Percentiles rank a stretch among this genome's conserved stretches.
These are phyloP conservation scores for Naganishia liquefaciens DNA, from an alignment of 1,284 basidiomycete genomes.

Conservation along the genomic window DNA sequence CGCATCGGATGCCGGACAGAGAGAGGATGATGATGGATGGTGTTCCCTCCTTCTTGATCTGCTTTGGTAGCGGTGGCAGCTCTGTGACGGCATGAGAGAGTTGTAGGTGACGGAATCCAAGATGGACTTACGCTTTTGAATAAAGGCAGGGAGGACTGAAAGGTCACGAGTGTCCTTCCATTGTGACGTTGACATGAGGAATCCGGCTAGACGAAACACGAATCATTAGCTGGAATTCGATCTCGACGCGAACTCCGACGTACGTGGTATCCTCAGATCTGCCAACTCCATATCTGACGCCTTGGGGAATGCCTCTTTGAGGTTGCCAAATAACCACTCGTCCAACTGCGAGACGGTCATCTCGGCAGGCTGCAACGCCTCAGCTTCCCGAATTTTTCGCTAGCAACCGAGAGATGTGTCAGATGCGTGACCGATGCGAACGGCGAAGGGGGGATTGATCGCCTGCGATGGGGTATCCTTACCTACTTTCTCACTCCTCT, in stretches of 20 bases:
- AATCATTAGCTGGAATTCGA: too few species aligned
- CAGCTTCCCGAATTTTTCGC: constrained; percentile 29
- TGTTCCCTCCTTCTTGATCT: constrained; percentile 38
- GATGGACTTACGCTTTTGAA: constrained; percentile 29
- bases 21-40: constrained; percentile 51
- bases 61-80: constrained; percentile 39
- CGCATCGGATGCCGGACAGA: constrained; percentile 52
- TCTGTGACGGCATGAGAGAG: background rate
- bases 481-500: constrained; percentile 31
- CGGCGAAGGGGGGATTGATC: background rate
- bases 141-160: constrained; percentile 25
- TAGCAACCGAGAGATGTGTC: background rate
- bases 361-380: constrained; percentile 25
- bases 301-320: constrained; percentile 38
- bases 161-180: constrained; percentile 28
- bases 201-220: constrained; percentile 7
- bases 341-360: constrained; percentile 29
- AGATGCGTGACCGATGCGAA: background rate
- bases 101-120: background rate
- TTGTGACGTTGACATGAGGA: constrained; percentile 25
- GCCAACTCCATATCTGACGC: constrained; percentile 50
- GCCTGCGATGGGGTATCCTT: constrained; percentile 6
- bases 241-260: constrained; percentile 12
- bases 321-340: constrained; percentile 23
- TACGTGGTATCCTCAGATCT: constrained; percentile 44